Conservation (phyloP, 176 grass and related monocot genomes). For the Avena sativa region DNA sequence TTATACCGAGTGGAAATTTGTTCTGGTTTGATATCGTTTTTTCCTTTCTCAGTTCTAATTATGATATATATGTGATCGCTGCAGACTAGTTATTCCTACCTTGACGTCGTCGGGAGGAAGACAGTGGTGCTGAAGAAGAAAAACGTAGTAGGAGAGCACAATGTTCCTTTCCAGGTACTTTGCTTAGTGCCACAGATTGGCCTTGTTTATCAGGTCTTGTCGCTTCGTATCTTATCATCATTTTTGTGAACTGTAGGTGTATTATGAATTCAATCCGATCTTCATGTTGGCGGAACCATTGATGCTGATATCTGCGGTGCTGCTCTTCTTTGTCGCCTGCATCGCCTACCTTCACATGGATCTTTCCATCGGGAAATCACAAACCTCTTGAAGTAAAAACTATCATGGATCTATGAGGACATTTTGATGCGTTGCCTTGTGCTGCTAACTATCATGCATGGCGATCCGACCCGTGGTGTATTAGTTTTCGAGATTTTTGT, state of each 20-base stretch:
- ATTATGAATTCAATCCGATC: conserved; percentile 70
- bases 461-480: neutral
- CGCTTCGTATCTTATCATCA: neutral
- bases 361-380: conserved; percentile 66
- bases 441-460: conserved; percentile 29
- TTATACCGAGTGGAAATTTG: neutral
- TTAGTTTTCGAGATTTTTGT: conserved; percentile 24
- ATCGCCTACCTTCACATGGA: conserved; percentile 73
- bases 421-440: conserved; percentile 6
- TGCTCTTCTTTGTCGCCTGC: conserved; percentile 68
- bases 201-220: conserved; percentile 16
- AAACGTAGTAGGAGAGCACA: conserved; percentile 74
- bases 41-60: conserved; percentile 18
- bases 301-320: conserved; percentile 69
- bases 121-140: conserved; percentile 75
- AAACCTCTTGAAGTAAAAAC: conserved; percentile 29
- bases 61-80: conserved; percentile 12
- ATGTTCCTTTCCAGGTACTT: conserved; percentile 76
- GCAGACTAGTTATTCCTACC: conserved; percentile 81
- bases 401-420: neutral
- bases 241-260: conserved; percentile 61
- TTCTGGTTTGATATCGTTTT: conserved; percentile 11
- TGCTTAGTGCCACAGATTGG: neutral
- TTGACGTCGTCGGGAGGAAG: conserved; percentile 74
- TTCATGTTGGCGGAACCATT: conserved; percentile 73